Conservation (phyloP, 352 stramenopile species). For the Pythium volutum region DNA sequence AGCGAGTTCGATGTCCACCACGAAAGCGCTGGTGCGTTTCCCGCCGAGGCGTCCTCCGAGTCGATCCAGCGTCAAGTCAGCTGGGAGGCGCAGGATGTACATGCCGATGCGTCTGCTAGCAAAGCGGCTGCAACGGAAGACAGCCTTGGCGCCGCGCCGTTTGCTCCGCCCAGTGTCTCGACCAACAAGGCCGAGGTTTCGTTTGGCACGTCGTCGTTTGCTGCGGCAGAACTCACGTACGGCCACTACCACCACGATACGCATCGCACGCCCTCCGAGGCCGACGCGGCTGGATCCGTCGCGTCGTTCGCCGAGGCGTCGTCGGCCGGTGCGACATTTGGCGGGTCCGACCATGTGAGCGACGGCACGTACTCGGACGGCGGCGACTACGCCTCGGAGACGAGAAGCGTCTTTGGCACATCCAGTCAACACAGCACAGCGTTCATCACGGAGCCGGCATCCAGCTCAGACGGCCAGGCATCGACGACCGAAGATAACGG, state of each 20-base stretch:
- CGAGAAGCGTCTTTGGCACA: constrained; percentile 62
- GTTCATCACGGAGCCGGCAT: constrained; percentile 72
- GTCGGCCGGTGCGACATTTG: constrained; percentile 74
- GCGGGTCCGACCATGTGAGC: constrained; percentile 63
- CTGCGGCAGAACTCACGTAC: constrained; percentile 24
- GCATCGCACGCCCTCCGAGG: constrained; percentile 25
- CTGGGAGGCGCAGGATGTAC: constrained; percentile 10
- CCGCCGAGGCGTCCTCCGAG: constrained; percentile 3
- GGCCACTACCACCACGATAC: constrained; percentile 29
- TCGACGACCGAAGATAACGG: constrained; percentile 40
- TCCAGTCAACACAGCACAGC: constrained; percentile 69
- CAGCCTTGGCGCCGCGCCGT: background rate
- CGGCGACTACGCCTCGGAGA: constrained; percentile 53
- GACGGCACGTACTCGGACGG: constrained; percentile 66
- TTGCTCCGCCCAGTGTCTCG: background rate
- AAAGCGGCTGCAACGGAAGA: constrained; percentile 1
- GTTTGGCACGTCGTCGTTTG: constrained; percentile 28
- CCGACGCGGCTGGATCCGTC: constrained; percentile 39
- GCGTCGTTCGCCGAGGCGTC: constrained; percentile 60
- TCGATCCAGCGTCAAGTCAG: constrained; percentile 13
- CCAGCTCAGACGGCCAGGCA: constrained; percentile 68
- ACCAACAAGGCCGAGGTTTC: constrained; percentile 18
- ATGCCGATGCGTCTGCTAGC: background rate
- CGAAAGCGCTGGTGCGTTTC: background rate
- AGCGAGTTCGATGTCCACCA: background rate